These are phyloP conservation scores for Ziziphus jujuba DNA, from an alignment of 306 rosid genomes.

Conservation along the genomic window DNA sequence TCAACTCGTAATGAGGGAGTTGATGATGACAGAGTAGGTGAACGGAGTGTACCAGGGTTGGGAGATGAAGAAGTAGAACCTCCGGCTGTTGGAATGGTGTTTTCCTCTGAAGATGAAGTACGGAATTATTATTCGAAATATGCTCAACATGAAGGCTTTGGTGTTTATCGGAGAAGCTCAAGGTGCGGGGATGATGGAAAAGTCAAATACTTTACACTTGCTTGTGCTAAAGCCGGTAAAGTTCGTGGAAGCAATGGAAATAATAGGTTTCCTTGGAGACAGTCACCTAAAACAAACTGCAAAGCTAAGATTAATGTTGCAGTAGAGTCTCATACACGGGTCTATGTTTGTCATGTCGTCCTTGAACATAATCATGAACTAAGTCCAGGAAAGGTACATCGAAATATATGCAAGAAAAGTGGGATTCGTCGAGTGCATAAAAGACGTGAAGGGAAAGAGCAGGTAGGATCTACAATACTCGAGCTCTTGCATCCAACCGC, in stretches of 20 bases:
- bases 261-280: conserved; percentile 13
- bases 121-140: conserved; percentile 17
- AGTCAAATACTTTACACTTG: conserved; percentile 21
- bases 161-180: conserved; percentile 25
- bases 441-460: conserved; percentile 6
- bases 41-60: background rate
- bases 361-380: conserved; percentile 20
- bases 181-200: conserved; percentile 24
- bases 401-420: conserved; percentile 19
- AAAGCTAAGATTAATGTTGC: conserved; percentile 21
- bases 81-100: conserved; percentile 15
- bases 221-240: conserved; percentile 22
- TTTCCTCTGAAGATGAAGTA: conserved; percentile 18
- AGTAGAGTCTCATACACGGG: conserved; percentile 11
- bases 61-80: conserved; percentile 1
- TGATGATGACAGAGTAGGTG: conserved; percentile 3
- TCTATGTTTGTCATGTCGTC: conserved; percentile 16
- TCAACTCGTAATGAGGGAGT: background rate
- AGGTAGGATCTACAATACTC: no score
- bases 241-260: conserved; percentile 1
- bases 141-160: conserved; percentile 18
- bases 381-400: conserved; percentile 17
- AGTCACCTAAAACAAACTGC: conserved; percentile 17
- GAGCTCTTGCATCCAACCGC: no score
- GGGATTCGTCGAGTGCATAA: conserved; percentile 9